Base-by-base conservation (phyloP, 2,329 filamentous ascomycete genomes). In the Ambrosiella xylebori region DNA sequence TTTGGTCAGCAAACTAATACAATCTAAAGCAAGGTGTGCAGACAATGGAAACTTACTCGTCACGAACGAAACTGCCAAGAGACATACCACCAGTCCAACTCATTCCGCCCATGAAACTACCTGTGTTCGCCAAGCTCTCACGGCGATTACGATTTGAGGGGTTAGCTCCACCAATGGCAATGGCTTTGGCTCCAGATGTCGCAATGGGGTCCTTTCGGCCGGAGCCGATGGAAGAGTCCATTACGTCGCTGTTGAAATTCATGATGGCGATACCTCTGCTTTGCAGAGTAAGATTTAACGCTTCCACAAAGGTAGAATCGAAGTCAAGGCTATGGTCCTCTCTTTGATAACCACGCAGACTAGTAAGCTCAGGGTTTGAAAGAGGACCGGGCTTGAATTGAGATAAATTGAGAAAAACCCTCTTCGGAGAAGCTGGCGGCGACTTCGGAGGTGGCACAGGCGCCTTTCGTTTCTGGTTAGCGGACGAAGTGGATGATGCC, bases 21-120 rank as follows among this genome's bases (percentile, higher is more conserved):
- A 19, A 44, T 41, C 27, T 35, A 49, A 49, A 53, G 45, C 7
- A 39, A 51, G 35, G 27, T 49, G 19, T 39, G 35, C 40, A 11
- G 19, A 38, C 17, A 56, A 19, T 51, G 36, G 15, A 51, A 60
- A 75, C 91, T 82, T 82, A 98, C 93, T 98, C 93, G 73, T 98
- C 91, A 70, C 88, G 80, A 70, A 98, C 93, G 76, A 94, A 97
- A 67, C 91, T 97, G 62, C 91, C 91, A 63, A 97, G 88, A 7
- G 91, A 97, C 61, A 95, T 82, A 63, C 90, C 91, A 67, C 91
- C 91, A 13, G 52, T 54, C 90, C 91, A 98, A 71, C 90, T 96
- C 84, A 95, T 89, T 65, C 91, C 90, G 63, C 83, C 85, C 72
- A 83, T 81, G 59, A 84, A 70, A 66, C 81, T 84, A 54, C 80